These are phyloP conservation scores for Aphanomyces stellatus DNA, from an alignment of 352 stramenopile genomes.

Conservation along the genomic window DNA sequence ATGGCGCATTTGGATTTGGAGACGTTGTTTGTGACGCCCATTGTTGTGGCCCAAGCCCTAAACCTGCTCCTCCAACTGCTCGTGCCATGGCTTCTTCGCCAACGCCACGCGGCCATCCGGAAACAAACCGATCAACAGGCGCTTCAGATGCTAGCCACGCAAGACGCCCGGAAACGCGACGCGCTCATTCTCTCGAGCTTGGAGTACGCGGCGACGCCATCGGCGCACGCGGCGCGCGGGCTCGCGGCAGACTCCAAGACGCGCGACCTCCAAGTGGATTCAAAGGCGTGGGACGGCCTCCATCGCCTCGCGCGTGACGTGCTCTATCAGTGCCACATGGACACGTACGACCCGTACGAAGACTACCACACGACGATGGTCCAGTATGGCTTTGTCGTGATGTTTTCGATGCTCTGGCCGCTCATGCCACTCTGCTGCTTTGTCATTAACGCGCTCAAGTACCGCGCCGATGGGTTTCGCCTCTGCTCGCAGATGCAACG, in stretches of 20 bases:
- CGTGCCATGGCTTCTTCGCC: neutral
- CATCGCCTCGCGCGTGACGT: conserved; percentile 62
- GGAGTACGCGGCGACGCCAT: conserved; percentile 23
- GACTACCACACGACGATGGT: conserved; percentile 76
- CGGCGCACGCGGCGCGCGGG: neutral
- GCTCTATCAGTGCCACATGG: conserved; percentile 64
- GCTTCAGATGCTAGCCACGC: conserved; percentile 55
- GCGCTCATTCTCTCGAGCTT: conserved; percentile 50
- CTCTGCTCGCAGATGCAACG: conserved; percentile 51
- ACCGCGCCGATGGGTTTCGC: conserved; percentile 62
- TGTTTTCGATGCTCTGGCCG: conserved; percentile 82
- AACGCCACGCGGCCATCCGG: conserved; percentile 16
- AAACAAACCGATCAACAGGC: conserved; percentile 45
- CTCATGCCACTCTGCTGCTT: conserved; percentile 70
- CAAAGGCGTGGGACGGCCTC: conserved; percentile 48
- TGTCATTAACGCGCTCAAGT: conserved; percentile 72
- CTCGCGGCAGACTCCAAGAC: conserved; percentile 58
- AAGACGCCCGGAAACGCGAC: conserved; percentile 49
- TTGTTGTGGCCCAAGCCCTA: conserved; percentile 68
- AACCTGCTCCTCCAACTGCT: conserved; percentile 46
- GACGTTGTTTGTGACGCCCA: conserved; percentile 69
- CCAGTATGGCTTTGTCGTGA: conserved; percentile 79
- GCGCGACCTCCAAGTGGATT: conserved; percentile 57
- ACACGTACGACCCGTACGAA: conserved; percentile 73
- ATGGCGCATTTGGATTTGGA: conserved; percentile 74